Percentiles rank a stretch among this genome's conserved stretches.
These are phyloP conservation scores for Moricandia moricandioides DNA, from an alignment of 345 rosid species.

Conservation along the genomic window DNA sequence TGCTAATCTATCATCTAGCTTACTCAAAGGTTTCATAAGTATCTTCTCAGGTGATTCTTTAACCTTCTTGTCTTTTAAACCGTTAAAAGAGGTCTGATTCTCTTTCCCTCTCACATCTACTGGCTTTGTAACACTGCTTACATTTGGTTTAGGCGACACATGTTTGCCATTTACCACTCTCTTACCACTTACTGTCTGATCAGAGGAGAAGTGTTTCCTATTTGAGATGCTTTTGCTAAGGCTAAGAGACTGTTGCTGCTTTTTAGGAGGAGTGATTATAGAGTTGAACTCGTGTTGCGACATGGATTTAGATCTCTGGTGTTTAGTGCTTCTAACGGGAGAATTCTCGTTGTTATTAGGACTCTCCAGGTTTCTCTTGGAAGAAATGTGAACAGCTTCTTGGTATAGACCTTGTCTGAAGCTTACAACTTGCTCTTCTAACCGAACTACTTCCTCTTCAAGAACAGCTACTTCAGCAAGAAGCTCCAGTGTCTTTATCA, in stretches of 20 bases:
- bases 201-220: constrained; percentile 58
- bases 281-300: constrained; percentile 60
- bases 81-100: constrained; percentile 52
- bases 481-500: constrained; percentile 78
- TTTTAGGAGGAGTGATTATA: constrained; percentile 35
- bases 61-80: constrained; percentile 50
- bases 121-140: constrained; percentile 27
- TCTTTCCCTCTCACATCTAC: constrained; percentile 66
- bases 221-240: constrained; percentile 60
- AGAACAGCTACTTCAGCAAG: constrained; percentile 98
- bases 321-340: constrained; percentile 52
- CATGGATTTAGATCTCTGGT: constrained; percentile 72
- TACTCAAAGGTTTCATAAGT: constrained; percentile 22
- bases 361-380: constrained; percentile 61
- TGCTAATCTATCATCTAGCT: constrained; percentile 54
- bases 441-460: constrained; percentile 93
- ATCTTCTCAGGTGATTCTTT: constrained; percentile 59
- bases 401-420: constrained; percentile 84
- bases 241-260: constrained; percentile 53
- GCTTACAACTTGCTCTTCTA: constrained; percentile 88
- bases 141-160: constrained; percentile 39
- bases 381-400: constrained; percentile 72
- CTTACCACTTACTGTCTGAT: constrained; percentile 29
- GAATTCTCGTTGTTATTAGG: constrained; percentile 43
- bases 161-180: constrained; percentile 36